Base-by-base conservation (phyloP, 202 grass and related monocot genomes). In the Digitaria exilis region DNA sequence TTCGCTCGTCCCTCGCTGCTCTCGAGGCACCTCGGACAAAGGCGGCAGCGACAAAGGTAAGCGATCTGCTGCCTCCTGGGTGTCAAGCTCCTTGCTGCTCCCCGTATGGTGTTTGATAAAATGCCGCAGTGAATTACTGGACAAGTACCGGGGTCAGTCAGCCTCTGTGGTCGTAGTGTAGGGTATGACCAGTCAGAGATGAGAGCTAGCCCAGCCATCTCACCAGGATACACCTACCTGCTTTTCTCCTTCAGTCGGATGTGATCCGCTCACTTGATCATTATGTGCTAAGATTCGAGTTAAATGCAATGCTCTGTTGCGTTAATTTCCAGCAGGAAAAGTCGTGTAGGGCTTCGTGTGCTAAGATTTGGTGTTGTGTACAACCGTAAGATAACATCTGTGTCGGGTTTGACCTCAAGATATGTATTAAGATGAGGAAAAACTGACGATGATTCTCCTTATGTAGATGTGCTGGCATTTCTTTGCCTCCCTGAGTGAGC, bases 31-130 rank as follows among this genome's bases (percentile, higher is more conserved):
- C 69, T 26, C 87, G 10, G 85, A 92, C 26, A 89, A 87, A 62
- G 84, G 88, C 57, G 88, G 87, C 66, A 85, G 83, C 52, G 83
- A 90, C 59, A 87, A 92, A 93, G 93, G 96, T 93, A 80, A 9
- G 8, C 13, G 7, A 14, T 25, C 39, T 32, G 19, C 43, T 43
- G 46, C 17, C 39, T 32, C 15, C 43, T 43, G 46, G 34, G 48
- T 58, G 19, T 35, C 35, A 21, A 15, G 25, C 79, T 54, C 30
- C 25, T 2, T 44, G 9, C 15, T 31, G 68, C 21, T 16, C 41
- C 55, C 46, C 10, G 4, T n/a, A 85, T 39, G 3, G 5, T 90
- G 84, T 75, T 75, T 9, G 68, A 61, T 80, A 63, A 69, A 86
- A 87, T 90, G 75, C 80, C 6, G 32, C 26, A 37, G 21, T 24